Evolutionary conservation across 352 stramenopile species (phyloP).

Genomic region (Pythium rishiriense): DNA sequence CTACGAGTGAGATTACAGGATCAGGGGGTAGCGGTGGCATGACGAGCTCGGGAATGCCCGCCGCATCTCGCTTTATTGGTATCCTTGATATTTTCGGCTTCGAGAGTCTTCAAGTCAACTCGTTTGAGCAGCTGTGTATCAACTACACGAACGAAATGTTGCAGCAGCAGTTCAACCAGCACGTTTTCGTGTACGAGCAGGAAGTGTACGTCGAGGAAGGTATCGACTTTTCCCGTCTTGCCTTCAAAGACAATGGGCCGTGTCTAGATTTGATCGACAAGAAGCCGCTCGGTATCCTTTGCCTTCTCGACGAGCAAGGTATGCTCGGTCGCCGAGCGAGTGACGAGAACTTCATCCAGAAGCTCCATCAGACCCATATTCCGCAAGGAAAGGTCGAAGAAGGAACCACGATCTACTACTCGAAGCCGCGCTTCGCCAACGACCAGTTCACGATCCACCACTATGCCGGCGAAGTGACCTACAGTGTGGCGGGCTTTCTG

Average conservation of each 20-base stretch:
- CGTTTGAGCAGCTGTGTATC: slow-evolving; percentile 96
- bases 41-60: slow-evolving; percentile 23
- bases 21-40: slow-evolving; percentile 14
- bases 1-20: slow-evolving; percentile 70
- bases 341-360: slow-evolving; percentile 92
- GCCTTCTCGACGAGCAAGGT: slow-evolving; percentile 95
- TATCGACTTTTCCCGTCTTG: slow-evolving; percentile 90
- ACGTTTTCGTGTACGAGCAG: slow-evolving; percentile 98
- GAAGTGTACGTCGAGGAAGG: slow-evolving; percentile 97
- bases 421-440: slow-evolving; percentile 83
- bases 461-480: slow-evolving; percentile 96
- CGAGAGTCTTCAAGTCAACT: slow-evolving; percentile 93
- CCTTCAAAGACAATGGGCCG: slow-evolving; percentile 93
- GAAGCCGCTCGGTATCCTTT: slow-evolving; percentile 91
- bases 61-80: slow-evolving; percentile 86
- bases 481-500: slow-evolving; percentile 95
- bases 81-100: slow-evolving; percentile 98
- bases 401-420: slow-evolving; percentile 80
- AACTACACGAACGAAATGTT: slow-evolving; percentile 97
- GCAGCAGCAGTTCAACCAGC: slow-evolving; percentile 94
- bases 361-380: slow-evolving; percentile 89
- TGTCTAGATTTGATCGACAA: slow-evolving; percentile 94
- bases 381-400: slow-evolving; percentile 78
- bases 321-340: slow-evolving; percentile 91
- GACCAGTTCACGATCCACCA: slow-evolving; percentile 97